A percentile compares a stretch with the other conserved stretches of the same genome.
Evolutionary conservation across 768 basidiomycete genomes (phyloP).

Genomic region (Holtermannia corniformis): DNA sequence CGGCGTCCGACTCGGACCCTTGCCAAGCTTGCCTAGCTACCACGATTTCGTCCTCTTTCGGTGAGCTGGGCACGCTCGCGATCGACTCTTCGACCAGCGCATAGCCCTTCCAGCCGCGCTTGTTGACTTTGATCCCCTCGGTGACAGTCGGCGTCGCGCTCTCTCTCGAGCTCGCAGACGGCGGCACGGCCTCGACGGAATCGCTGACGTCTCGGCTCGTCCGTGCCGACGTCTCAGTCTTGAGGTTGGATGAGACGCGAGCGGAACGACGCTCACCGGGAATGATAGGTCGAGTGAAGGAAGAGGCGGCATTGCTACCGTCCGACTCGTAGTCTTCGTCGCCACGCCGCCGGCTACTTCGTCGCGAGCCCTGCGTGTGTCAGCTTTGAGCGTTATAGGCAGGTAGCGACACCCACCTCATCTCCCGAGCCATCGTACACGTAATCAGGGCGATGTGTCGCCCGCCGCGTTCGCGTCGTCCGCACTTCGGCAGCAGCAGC

Average conservation of each 20-base stretch:
- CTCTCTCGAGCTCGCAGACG: no score
- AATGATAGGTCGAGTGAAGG: constrained; percentile 8
- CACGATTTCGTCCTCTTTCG: no score
- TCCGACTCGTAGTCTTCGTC: not conserved
- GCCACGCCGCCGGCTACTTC: not conserved
- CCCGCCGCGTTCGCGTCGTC: constrained; percentile 24
- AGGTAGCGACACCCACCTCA: not conserved
- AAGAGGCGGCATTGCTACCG: not conserved
- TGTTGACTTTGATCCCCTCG: constrained; percentile 2
- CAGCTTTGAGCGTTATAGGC: not conserved
- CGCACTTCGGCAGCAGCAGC: constrained; percentile 22
- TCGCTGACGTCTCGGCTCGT: no score
- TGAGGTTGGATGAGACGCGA: constrained; percentile 1
- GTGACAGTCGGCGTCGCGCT: not conserved
- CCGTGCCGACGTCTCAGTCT: not conserved
- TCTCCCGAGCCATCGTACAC: constrained; percentile 14
- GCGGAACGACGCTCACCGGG: constrained; percentile 28
- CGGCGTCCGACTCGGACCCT: not conserved
- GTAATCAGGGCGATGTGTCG: constrained; percentile 24
- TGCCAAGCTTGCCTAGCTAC: not conserved
- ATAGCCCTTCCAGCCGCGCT: constrained; percentile 15
- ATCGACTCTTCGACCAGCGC: constrained; percentile 14
- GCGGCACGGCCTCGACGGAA: no score
- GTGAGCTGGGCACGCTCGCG: not conserved
- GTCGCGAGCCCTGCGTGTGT: not conserved